Evolutionary conservation across 306 rosid genomes (phyloP), one percentile per base, ranked within the genome.

Genomic region (Medicago ruthenica): DNA sequence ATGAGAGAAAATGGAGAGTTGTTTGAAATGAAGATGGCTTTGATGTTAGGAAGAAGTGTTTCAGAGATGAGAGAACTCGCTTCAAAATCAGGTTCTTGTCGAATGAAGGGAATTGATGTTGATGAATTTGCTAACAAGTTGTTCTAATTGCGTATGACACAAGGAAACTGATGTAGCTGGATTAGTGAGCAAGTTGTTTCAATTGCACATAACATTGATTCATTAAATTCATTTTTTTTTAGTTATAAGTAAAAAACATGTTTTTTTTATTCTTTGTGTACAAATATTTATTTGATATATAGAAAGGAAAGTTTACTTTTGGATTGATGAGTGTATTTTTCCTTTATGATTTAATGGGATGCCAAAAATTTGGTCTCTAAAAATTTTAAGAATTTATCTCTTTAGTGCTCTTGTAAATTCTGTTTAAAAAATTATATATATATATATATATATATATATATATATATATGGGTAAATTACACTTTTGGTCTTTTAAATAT

Each of bases 121-220:
- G 95, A 89, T 41, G 96, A 92, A 77, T 88, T 89, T 9, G 95
- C 89, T 3, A 83, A 76, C 76, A 83, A 89, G 51, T 73, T 90
- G 3, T 90, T 90, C 18, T 68, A 5, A 68, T 67, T 66, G n/a
- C 50, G 12, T 16, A 20, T 16, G n/a, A 65, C 50, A 40, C 48
- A 41, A 65, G 51, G 31, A 65, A 65, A 65, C 50, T 17, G 1
- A 10, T 65, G 17, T 17, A 39, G 51, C 14, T 65, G 8, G 6
- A 39, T 65, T 65, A 8, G 4, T 12, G 12, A n/a, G 6, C 67
- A 31, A n/a, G 27, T 1, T 39, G 48, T 31, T 61, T 36, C 4
- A 8, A 13, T 24, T 59, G n/a, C 18, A 15, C 41, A 13, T 40
- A 66, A 41, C 16, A 41, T 66, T 66, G 20, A 10, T 66, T 66